These are phyloP conservation scores for Cryptomeria japonica DNA, from an alignment of 75 land plant species.

Conservation along the genomic window DNA sequence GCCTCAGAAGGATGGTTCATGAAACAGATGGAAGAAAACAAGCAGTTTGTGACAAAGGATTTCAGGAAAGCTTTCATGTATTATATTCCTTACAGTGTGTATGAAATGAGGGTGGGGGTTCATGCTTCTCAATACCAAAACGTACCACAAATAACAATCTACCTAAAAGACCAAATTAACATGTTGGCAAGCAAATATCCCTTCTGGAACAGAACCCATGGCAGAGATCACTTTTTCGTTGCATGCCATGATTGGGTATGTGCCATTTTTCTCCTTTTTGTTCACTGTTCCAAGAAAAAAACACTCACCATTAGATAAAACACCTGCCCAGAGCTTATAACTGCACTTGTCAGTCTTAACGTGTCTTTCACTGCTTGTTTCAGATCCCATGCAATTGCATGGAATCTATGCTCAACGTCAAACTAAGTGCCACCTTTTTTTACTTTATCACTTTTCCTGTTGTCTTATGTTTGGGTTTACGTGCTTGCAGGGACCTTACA, in stretches of 20 bases:
- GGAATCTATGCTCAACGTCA: background rate
- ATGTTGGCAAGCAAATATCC: conserved; percentile 43
- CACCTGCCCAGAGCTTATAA: background rate
- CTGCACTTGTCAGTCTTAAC: background rate
- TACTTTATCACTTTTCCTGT: background rate
- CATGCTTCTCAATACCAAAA: conserved; percentile 32
- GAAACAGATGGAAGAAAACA: conserved; percentile 37
- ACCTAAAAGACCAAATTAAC: conserved; percentile 41
- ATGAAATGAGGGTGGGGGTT: conserved; percentile 32
- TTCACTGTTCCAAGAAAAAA: background rate
- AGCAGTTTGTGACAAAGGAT: conserved; percentile 33
- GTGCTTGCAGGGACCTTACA: conserved; percentile 56
- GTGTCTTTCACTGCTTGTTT: background rate
- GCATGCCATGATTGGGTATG: conserved; percentile 79
- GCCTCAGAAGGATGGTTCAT: conserved; percentile 70
- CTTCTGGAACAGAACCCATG: conserved; percentile 62
- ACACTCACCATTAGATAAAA: background rate
- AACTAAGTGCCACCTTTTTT: background rate
- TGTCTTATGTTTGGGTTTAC: no score
- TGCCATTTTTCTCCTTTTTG: background rate
- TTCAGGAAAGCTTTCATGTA: conserved; percentile 45
- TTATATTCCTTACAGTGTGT: conserved; percentile 58
- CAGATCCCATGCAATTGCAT: background rate
- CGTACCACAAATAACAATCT: conserved; percentile 28
- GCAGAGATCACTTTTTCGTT: conserved; percentile 63